A percentile compares a stretch with the other conserved stretches of the same genome.
Conservation (phyloP, 2,329 filamentous ascomycete genomes). For the Chaetomiaceae sp. region DNA sequence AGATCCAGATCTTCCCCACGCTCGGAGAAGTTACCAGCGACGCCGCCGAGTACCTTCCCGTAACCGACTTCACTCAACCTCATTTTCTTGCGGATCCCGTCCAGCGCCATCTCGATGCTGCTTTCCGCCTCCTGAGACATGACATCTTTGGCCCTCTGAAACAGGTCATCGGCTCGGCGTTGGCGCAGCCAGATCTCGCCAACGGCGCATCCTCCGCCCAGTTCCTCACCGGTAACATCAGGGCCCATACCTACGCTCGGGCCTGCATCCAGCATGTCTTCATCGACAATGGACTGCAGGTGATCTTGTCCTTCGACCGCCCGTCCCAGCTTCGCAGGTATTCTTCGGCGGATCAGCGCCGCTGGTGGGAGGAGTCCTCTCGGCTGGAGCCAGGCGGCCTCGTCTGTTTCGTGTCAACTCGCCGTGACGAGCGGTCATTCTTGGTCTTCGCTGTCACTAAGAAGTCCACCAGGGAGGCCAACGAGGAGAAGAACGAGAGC, state of each 20-base stretch:
- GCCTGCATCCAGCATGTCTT: slow-evolving; percentile 7
- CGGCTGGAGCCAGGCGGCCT: slow-evolving; percentile 21
- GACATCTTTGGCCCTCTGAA: slow-evolving; percentile 21
- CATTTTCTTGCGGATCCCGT: slow-evolving; percentile 33
- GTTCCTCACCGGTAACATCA: slow-evolving; percentile 8
- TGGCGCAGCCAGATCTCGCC: background rate
- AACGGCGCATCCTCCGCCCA: background rate
- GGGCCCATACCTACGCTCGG: slow-evolving; percentile 4
- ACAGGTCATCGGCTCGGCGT: slow-evolving; percentile 9
- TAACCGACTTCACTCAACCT: slow-evolving; percentile 35
- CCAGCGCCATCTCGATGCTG: slow-evolving; percentile 21
- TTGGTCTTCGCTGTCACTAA: slow-evolving; percentile 21
- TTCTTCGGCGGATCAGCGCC: slow-evolving; percentile 7
- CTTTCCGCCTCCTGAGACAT: slow-evolving; percentile 21
- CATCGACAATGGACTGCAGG: slow-evolving; percentile 13
- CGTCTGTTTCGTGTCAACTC: slow-evolving; percentile 18
- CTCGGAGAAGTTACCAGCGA: slow-evolving; percentile 36
- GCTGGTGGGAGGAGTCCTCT: slow-evolving; percentile 25
- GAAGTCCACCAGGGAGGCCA: slow-evolving; percentile 4
- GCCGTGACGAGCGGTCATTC: slow-evolving; percentile 13
- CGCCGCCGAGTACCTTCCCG: slow-evolving; percentile 38
- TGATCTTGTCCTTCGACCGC: slow-evolving; percentile 16
- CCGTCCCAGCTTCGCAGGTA: slow-evolving; percentile 13
- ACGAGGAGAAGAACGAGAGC: background rate
- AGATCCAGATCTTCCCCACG: slow-evolving; percentile 44